Evolutionary conservation across 192 early-diverging fungal species (phyloP).

Genomic region (Podila epigama): DNA sequence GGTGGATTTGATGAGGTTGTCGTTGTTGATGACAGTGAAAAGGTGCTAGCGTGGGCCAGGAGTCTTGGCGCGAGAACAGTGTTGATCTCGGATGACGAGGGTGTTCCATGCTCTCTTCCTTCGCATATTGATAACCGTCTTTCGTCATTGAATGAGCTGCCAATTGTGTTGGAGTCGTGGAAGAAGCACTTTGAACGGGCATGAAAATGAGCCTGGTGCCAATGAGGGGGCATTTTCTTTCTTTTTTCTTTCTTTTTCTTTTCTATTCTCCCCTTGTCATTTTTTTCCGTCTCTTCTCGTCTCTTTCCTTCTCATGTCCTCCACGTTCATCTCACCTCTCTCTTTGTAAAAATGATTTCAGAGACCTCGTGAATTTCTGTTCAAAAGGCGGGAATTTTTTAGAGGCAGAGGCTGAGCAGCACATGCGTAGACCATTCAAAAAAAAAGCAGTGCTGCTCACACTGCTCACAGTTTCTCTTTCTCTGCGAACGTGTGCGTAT

Average conservation of each 20-base stretch:
- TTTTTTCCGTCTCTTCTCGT: neutral
- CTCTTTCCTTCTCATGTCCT: neutral
- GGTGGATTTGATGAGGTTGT: slow-evolving; percentile 22
- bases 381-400: too few species aligned
- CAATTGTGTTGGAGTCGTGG: slow-evolving; percentile 28
- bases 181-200: slow-evolving; percentile 8
- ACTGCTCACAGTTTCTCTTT: neutral
- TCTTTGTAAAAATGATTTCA: neutral
- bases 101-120: slow-evolving; percentile 3
- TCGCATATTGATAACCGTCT: slow-evolving; percentile 29
- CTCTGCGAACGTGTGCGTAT: too few species aligned
- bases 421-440: neutral
- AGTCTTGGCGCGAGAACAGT: slow-evolving; percentile 27
- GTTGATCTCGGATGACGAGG: slow-evolving; percentile 9
- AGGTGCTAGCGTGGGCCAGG: slow-evolving; percentile 30
- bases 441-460: neutral
- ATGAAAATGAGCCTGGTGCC: too few species aligned
- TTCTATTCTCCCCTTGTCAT: neutral
- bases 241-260: neutral
- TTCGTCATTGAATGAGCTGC: slow-evolving; percentile 18
- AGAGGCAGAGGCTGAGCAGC: too few species aligned
- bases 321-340: neutral
- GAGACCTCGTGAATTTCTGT: too few species aligned
- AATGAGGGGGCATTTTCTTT: too few species aligned
- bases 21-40: slow-evolving; percentile 35